Evolutionary conservation across 202 grass and related monocot species (phyloP).

Genomic region (Musa balbisiana): DNA sequence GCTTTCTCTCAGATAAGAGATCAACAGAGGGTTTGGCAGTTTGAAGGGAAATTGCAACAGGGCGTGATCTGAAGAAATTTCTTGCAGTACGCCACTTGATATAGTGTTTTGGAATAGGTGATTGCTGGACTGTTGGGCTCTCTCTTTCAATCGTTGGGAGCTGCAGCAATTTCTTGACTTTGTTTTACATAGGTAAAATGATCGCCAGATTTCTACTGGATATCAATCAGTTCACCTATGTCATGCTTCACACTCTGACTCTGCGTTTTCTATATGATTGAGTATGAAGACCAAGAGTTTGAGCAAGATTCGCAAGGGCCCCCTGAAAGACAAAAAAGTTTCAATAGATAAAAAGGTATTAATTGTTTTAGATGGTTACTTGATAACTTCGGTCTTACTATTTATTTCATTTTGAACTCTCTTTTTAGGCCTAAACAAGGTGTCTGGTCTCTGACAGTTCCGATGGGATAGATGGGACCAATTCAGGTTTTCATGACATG

Average conservation of each 20-base stretch:
- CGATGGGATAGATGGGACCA: not conserved
- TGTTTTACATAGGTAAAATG: conserved; percentile 12
- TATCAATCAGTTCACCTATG: not conserved
- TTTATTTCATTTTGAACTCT: not conserved
- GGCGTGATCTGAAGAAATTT: conserved; percentile 13
- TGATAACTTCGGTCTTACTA: not conserved
- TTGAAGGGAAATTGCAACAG: conserved; percentile 6
- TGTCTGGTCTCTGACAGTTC: too few relatives aligned
- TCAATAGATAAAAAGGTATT: not conserved
- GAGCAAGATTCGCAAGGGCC: conserved; percentile 16
- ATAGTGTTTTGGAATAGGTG: not conserved
- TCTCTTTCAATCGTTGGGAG: not conserved
- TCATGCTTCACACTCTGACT: not conserved
- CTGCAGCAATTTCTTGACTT: conserved; percentile 15
- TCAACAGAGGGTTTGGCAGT: conserved; percentile 10
- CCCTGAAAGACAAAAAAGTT: too few relatives aligned
- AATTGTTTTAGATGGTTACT: not conserved
- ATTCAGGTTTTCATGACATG: not conserved
- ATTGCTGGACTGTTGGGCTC: conserved; percentile 7
- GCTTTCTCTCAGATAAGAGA: not conserved
- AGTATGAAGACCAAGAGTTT: conserved; percentile 15
- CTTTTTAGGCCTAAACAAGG: not conserved
- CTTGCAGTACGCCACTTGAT: not conserved
- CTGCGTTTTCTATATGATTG: conserved; percentile 3
- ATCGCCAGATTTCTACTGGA: not conserved